These are phyloP conservation scores for Hibiscus tridactylites DNA, from an alignment of 345 rosid genomes.

Conservation along the genomic window DNA sequence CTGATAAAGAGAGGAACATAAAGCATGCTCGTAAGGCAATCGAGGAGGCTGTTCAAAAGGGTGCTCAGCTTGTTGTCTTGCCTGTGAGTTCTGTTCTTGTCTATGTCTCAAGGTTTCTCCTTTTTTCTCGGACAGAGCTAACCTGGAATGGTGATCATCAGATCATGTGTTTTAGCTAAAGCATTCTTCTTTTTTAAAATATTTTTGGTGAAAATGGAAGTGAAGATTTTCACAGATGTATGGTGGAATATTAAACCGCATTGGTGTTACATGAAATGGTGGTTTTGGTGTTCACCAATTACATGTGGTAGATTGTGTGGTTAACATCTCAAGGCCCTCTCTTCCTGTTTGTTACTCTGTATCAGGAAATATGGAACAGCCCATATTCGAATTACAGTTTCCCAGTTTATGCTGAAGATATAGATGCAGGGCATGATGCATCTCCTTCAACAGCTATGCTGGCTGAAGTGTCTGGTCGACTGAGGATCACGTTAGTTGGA, in stretches of 20 bases:
- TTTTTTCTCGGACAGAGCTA: neutral
- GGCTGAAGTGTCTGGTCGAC: constrained; percentile 55
- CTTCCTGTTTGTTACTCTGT: neutral
- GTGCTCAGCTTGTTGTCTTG: constrained; percentile 73
- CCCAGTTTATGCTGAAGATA: constrained; percentile 80
- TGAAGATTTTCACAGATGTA: neutral
- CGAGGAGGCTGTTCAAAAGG: constrained; percentile 64
- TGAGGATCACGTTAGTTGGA: constrained; percentile 72
- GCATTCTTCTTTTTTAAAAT: neutral
- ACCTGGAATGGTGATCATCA: neutral
- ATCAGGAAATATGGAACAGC: constrained; percentile 90
- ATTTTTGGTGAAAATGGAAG: neutral
- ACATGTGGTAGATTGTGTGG: neutral
- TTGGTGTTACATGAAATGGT: neutral
- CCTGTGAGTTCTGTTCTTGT: constrained; percentile 45
- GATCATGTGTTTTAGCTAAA: neutral
- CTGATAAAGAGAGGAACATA: constrained; percentile 72
- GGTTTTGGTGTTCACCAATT: neutral
- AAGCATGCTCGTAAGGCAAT: constrained; percentile 58
- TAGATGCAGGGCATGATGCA: constrained; percentile 56
- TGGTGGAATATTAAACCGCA: neutral
- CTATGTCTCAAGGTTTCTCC: neutral
- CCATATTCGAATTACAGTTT: constrained; percentile 88
- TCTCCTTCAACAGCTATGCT: constrained; percentile 89
- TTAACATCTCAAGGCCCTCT: neutral